Evolutionary conservation across 371 early-diverging fungal genomes (phyloP).

Genomic region (Parasitella parasitica): DNA sequence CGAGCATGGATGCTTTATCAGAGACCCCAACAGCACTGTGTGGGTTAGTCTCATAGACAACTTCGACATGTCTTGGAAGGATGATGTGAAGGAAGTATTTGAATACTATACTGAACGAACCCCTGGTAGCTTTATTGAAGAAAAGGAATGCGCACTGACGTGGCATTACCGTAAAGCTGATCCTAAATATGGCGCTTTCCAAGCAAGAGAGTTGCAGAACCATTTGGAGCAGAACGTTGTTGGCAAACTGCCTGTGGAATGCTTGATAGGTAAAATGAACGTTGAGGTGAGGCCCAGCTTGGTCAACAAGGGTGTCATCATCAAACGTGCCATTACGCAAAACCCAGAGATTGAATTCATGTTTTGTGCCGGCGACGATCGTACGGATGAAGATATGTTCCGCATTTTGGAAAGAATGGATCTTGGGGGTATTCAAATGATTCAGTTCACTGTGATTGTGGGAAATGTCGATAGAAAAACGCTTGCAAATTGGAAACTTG

Average conservation of each 20-base stretch:
- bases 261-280: conserved; percentile 90
- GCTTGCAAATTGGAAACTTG: conserved; percentile 76
- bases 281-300: conserved; percentile 81
- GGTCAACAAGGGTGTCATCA: conserved; percentile 87
- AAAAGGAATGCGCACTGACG: conserved; percentile 72
- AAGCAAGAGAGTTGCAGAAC: conserved; percentile 86
- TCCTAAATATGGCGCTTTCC: conserved; percentile 65
- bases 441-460: conserved; percentile 64
- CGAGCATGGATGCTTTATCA: conserved; percentile 68
- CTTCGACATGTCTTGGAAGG: conserved; percentile 80
- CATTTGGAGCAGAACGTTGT: conserved; percentile 81
- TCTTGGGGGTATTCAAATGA: conserved; percentile 4
- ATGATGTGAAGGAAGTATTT: conserved; percentile 77
- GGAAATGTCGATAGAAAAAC: conserved; percentile 78
- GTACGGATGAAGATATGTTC: conserved; percentile 97
- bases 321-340: conserved; percentile 64
- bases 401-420: conserved; percentile 50
- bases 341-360: conserved; percentile 76
- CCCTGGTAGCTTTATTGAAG: conserved; percentile 76
- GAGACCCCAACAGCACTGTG: conserved; percentile 43
- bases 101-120: conserved; percentile 85
- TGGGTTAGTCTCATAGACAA: conserved; percentile 76
- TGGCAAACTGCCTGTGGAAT: conserved; percentile 84
- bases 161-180: conserved; percentile 91
- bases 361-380: conserved; percentile 92